Evolutionary conservation across 225 moss, liverwort and hornwort genomes (phyloP).

Genomic region (Marchantia polymorpha): DNA sequence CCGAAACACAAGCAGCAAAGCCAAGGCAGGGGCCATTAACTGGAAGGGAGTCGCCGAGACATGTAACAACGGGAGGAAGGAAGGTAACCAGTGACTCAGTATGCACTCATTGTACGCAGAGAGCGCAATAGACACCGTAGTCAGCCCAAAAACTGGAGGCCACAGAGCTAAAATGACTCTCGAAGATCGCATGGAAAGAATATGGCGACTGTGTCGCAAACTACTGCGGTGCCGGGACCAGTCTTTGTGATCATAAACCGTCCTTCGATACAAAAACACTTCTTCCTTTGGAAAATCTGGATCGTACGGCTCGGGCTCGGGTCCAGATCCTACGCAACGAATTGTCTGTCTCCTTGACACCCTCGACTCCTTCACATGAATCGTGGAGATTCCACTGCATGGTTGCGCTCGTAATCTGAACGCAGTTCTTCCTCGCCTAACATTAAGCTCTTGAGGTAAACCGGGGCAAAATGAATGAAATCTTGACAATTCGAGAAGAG

Average conservation of each 20-base stretch:
- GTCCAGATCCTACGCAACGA: constrained; percentile 4
- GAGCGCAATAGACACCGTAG: constrained; percentile 42
- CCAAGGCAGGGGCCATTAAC: constrained; percentile 60
- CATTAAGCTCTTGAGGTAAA: background rate
- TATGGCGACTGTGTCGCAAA: constrained; percentile 54
- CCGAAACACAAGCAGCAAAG: constrained; percentile 65
- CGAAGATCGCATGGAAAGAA: constrained; percentile 56
- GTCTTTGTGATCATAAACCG: constrained; percentile 61
- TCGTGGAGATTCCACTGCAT: background rate
- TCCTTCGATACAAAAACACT: constrained; percentile 51
- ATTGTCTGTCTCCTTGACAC: background rate
- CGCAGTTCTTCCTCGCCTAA: background rate
- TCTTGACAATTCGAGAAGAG: background rate
- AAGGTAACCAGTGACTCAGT: constrained; percentile 34
- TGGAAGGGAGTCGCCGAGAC: constrained; percentile 61
- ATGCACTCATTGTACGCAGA: constrained; percentile 56
- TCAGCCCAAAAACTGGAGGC: constrained; percentile 54
- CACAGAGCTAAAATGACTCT: constrained; percentile 54
- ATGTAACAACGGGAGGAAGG: constrained; percentile 60
- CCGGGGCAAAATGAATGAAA: background rate
- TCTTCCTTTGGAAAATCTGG: constrained; percentile 40
- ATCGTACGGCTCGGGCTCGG: constrained; percentile 34
- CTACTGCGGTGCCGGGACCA: constrained; percentile 79
- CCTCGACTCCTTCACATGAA: background rate
- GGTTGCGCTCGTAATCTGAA: background rate